Conservation (phyloP, 345 rosid genomes). For the Crucihimalaya himalaica region DNA sequence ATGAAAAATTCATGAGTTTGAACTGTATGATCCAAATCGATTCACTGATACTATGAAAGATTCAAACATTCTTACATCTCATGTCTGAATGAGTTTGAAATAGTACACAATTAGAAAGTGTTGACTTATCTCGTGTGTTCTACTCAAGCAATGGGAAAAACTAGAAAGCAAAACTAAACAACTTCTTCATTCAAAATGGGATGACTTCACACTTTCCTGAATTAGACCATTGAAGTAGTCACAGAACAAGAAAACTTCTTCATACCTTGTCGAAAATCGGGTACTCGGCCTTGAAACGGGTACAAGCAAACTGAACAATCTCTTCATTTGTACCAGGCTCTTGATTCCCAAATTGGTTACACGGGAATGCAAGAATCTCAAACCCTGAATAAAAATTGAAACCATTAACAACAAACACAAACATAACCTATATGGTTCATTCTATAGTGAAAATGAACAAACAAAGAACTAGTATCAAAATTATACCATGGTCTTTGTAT, state of each 20-base stretch:
- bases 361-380: slow-evolving; percentile 88
- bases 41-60: neutral
- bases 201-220: neutral
- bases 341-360: slow-evolving; percentile 90
- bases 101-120: neutral
- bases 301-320: slow-evolving; percentile 74
- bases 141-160: neutral
- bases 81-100: neutral
- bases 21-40: neutral
- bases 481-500: slow-evolving; percentile 80
- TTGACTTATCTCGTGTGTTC: neutral
- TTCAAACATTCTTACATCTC: neutral
- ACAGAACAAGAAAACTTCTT: neutral
- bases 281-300: slow-evolving; percentile 92
- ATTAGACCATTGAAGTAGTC: neutral
- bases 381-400: slow-evolving; percentile 47
- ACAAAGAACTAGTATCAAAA: neutral
- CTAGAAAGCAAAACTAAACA: neutral
- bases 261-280: slow-evolving; percentile 93
- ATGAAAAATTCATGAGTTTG: neutral
- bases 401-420: neutral
- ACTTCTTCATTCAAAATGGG: neutral
- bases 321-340: slow-evolving; percentile 86
- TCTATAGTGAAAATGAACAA: too few relatives aligned
- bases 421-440: too few relatives aligned